These are phyloP conservation scores for Auricularia sp. DNA, from an alignment of 768 basidiomycete species.

Conservation along the genomic window DNA sequence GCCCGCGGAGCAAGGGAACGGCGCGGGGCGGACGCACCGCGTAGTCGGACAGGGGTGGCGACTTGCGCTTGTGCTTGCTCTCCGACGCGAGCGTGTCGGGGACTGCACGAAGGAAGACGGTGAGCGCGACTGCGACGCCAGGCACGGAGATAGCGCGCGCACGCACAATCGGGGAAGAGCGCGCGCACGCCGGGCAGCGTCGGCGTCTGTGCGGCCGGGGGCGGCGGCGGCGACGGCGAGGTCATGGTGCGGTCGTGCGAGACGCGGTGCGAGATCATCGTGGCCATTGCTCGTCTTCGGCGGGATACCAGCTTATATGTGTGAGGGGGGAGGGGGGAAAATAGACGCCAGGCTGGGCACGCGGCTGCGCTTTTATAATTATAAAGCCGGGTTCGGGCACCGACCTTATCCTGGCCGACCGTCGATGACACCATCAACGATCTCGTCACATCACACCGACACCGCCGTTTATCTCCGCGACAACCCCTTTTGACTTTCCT, in stretches of 20 bases:
- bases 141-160: not conserved
- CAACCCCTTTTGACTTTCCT: not conserved
- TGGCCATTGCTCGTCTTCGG: not conserved
- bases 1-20: not conserved
- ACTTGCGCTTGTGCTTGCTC: not conserved
- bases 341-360: not conserved
- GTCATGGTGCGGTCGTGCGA: conserved; percentile 1
- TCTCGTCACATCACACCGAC: not conserved
- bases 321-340: not conserved
- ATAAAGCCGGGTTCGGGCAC: not conserved
- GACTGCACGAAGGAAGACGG: not conserved
- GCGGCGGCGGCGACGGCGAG: not conserved
- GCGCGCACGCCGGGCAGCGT: not conserved
- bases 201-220: not conserved
- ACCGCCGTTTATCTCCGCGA: not conserved
- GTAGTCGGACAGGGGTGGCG: not conserved
- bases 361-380: not conserved
- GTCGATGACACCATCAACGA: not conserved
- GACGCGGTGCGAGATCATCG: not conserved
- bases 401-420: not conserved
- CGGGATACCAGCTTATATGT: not conserved
- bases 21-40: not conserved
- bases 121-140: not conserved
- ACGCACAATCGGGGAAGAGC: conserved; percentile 1
- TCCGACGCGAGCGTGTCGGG: not conserved